These are phyloP conservation scores for Trichoderma sp. DNA, from an alignment of 2,329 filamentous ascomycete species.

Conservation along the genomic window DNA sequence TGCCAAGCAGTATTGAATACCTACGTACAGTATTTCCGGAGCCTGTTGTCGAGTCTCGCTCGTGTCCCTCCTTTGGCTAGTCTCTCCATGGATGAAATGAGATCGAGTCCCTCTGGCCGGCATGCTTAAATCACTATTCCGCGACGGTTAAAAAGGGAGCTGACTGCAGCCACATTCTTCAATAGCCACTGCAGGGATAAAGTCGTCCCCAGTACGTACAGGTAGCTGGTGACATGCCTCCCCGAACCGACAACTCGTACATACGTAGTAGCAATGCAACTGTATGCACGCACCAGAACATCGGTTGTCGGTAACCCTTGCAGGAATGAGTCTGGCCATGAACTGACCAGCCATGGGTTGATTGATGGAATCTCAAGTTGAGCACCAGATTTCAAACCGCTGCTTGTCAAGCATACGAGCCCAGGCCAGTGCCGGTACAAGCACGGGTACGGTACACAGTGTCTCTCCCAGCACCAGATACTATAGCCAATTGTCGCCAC, in stretches of 20 bases:
- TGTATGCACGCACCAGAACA: neutral
- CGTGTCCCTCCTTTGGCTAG: no score
- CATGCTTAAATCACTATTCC: neutral
- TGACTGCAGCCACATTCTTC: neutral
- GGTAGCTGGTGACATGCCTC: neutral
- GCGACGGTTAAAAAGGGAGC: neutral
- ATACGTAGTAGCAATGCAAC: no score
- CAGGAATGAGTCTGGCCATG: neutral
- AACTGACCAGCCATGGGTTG: neutral
- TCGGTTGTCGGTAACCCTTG: neutral
- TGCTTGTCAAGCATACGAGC: no score
- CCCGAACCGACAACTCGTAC: no score
- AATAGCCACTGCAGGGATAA: neutral
- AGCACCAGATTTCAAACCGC: neutral
- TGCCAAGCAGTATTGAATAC: no score
- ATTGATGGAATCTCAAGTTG: neutral
- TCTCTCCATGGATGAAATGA: neutral
- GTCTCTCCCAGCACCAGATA: neutral
- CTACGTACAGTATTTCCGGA: no score
- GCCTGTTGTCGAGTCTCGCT: neutral
- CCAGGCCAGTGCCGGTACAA: neutral
- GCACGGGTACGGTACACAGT: neutral
- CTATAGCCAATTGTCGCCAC: no score
- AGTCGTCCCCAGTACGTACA: no score
- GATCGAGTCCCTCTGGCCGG: neutral